These are phyloP conservation scores for Malania oleifera DNA, from an alignment of 164 flowering plant species.

Conservation along the genomic window DNA sequence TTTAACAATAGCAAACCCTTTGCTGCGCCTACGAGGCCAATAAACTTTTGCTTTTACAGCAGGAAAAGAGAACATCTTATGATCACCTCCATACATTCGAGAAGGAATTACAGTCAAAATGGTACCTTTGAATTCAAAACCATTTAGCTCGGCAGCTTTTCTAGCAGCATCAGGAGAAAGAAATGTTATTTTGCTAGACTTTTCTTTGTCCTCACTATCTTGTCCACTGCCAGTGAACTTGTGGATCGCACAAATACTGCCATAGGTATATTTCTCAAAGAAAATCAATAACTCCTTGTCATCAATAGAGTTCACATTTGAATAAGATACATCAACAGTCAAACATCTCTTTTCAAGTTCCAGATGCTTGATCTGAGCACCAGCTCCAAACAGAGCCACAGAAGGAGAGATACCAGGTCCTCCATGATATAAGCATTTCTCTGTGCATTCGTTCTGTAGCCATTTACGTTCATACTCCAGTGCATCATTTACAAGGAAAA, in stretches of 20 bases:
- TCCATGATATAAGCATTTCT: constrained; percentile 64
- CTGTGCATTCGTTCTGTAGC: constrained; percentile 72
- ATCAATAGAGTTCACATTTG: constrained; percentile 31
- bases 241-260: constrained; percentile 47
- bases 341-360: constrained; percentile 72
- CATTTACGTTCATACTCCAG: constrained; percentile 55
- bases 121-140: constrained; percentile 41
- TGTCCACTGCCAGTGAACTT: constrained; percentile 37
- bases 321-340: constrained; percentile 55
- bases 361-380: constrained; percentile 84
- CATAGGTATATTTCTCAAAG: constrained; percentile 55
- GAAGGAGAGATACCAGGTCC: constrained; percentile 47
- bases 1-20: constrained; percentile 59
- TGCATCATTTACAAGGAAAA: constrained; percentile 34
- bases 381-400: constrained; percentile 84
- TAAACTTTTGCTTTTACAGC: constrained; percentile 65
- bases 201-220: constrained; percentile 43
- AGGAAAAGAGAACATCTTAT: constrained; percentile 45
- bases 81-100: constrained; percentile 39
- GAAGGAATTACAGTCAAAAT: constrained; percentile 48
- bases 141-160: constrained; percentile 46
- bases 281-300: constrained; percentile 69
- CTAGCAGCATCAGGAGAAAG: constrained; percentile 71
- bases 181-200: constrained; percentile 81
- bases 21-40: constrained; percentile 86